Evolutionary conservation across 306 rosid species (phyloP).

Genomic region (Calophaca sinica): DNA sequence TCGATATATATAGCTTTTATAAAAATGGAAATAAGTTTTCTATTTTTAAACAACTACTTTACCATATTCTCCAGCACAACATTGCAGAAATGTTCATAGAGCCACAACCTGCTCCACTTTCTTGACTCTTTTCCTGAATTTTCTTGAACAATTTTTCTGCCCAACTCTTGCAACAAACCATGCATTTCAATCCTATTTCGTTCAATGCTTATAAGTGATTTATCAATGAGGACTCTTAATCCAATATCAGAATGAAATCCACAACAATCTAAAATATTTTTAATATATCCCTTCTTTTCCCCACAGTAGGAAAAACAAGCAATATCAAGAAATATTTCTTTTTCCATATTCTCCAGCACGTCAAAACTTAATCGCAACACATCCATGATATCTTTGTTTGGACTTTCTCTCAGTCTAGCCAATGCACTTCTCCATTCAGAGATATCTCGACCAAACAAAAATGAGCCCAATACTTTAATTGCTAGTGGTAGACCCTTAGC

Average conservation of each 20-base stretch:
- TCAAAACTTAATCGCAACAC: conserved; percentile 32
- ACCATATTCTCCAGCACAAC: not conserved
- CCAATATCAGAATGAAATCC: conserved; percentile 27
- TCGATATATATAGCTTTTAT: not conserved
- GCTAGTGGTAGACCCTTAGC: conserved; percentile 39
- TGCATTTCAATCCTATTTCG: too few relatives aligned
- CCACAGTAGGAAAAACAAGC: not conserved
- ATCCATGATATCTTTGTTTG: not conserved
- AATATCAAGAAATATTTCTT: conserved; percentile 44
- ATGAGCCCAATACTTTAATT: conserved; percentile 29
- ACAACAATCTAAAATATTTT: not conserved
- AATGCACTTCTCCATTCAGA: conserved; percentile 25
- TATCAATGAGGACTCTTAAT: conserved; percentile 34
- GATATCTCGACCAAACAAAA: not conserved
- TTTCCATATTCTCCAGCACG: not conserved
- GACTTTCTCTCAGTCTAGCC: not conserved
- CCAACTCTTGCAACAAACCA: too few relatives aligned
- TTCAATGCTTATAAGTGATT: too few relatives aligned
- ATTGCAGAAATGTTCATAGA: not conserved
- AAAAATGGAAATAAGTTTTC: not conserved
- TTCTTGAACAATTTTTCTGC: too few relatives aligned
- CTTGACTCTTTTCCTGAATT: too few relatives aligned
- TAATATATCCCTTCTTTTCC: not conserved
- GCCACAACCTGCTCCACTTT: conserved; percentile 48
- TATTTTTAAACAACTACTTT: not conserved